Conservation (phyloP, 192 early-diverging fungal genomes). For the Backusella australiensis region DNA sequence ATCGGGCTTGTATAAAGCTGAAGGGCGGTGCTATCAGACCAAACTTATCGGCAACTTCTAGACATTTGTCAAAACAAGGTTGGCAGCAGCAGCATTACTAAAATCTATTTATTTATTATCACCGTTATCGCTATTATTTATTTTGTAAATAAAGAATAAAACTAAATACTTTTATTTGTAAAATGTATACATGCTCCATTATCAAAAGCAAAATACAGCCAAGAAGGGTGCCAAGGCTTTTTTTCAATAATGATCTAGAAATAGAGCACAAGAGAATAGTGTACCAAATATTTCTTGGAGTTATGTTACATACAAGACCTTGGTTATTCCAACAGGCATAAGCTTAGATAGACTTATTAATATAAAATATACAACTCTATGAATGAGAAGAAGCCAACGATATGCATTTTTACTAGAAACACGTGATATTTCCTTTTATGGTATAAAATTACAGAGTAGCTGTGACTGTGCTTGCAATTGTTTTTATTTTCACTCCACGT, state of each 20-base stretch:
- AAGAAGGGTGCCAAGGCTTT: no score
- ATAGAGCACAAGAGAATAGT: no score
- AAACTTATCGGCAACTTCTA: background rate
- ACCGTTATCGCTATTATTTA: background rate
- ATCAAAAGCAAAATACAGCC: no score
- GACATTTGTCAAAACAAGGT: constrained; percentile 8
- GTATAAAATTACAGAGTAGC: background rate
- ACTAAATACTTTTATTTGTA: background rate
- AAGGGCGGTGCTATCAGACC: background rate
- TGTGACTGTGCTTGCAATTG: background rate
- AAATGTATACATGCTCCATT: no score
- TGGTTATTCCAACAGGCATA: no score
- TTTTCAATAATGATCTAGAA: no score
- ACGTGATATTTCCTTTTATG: no score
- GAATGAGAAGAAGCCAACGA: background rate
- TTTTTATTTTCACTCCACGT: background rate
- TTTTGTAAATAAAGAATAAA: constrained; percentile 7
- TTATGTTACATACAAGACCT: no score
- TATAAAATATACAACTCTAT: no score
- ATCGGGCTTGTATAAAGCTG: background rate
- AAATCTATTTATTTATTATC: background rate
- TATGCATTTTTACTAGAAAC: background rate
- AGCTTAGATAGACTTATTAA: no score
- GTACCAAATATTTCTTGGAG: no score
- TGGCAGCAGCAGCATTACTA: constrained; percentile 10